Evolutionary conservation across 2,329 filamentous ascomycete genomes (phyloP).

Genomic region (Chalaropsis ovoidea): DNA sequence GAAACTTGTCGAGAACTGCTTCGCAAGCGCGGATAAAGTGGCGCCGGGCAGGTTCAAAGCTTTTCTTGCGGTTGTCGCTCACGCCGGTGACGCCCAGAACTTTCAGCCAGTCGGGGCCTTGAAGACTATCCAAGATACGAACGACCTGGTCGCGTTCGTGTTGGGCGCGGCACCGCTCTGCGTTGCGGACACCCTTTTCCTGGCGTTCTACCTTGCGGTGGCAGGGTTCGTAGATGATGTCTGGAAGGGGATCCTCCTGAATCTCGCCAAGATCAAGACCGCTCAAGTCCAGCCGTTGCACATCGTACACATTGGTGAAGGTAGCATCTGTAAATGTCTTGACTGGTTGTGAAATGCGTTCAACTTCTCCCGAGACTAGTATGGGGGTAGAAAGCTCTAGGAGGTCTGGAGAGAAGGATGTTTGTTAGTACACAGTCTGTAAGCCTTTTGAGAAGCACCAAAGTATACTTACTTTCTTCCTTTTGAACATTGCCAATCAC

Average conservation of each 20-base stretch:
- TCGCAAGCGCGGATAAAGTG: conserved; percentile 79
- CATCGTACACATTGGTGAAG: conserved; percentile 47
- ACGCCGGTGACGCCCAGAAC: conserved; percentile 81
- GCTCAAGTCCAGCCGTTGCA: conserved; percentile 47
- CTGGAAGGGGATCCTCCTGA: conserved; percentile 46
- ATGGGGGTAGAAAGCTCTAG: conserved; percentile 64
- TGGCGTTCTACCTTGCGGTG: conserved; percentile 51
- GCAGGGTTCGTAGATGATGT: conserved; percentile 43
- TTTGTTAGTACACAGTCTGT: not conserved
- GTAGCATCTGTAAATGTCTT: conserved; percentile 40
- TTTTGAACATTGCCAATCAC: conserved; percentile 77
- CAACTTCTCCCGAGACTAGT: conserved; percentile 38
- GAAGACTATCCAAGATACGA: conserved; percentile 65
- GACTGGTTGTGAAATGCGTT: conserved; percentile 9
- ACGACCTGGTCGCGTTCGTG: conserved; percentile 58
- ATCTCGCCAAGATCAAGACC: conserved; percentile 42
- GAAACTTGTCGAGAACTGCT: conserved; percentile 75
- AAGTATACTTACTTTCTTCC: conserved; percentile 55
- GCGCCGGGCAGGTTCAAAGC: conserved; percentile 73
- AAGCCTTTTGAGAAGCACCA: not conserved
- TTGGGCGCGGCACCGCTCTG: conserved; percentile 54
- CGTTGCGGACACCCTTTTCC: conserved; percentile 53
- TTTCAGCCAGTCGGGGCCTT: conserved; percentile 85
- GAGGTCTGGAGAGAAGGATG: conserved; percentile 45
- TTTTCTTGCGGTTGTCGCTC: conserved; percentile 75